Base-by-base conservation (phyloP, 495 filamentous ascomycete species). In the Astrothelium macrocarpum region DNA sequence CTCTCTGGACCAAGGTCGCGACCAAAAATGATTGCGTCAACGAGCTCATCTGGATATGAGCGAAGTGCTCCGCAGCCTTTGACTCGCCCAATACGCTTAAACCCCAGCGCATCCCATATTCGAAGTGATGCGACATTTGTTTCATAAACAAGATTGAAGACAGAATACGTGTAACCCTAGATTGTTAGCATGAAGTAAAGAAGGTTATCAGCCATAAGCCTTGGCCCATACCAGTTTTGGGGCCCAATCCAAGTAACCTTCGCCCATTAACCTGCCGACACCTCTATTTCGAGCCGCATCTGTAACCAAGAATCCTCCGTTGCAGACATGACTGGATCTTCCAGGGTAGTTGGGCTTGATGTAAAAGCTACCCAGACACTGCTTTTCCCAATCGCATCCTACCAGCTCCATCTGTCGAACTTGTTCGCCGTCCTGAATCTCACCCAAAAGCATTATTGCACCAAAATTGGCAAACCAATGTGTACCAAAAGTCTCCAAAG, bases 141-240 rank as follows among this genome's bases (percentile, higher is more conserved):
- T 79, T 97, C 94, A 75, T 96, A 98, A 18, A 98, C 93, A 36
- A 98, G 83, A 74, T 98, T 97, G 81, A 98, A 98, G 39, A 98
- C 90, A 12, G 89, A 91, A 78, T 97, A 97, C 36, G 87, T 90
- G 73, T 96, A 98, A 23, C 94, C 94, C 78, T 89, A 60, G 42
- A 64, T 53, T 53, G 7, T 60, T 36, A 60, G 59, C 31, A 36
- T 20, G 12, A 36, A 31, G 16, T 34, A 25, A 20, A 31, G 9
- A 18, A 7, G 25, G 25, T 25, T 49, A 68, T 67, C 31, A 53
- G 42, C 29, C 32, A 18, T 42, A 46, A 42, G 39, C 9, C 34
- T n/a, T n/a, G 66, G 36, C 26, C 25, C 34, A 69, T 66, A 88
- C 86, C 70, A 97, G 80, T 73, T 87, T 88, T 42, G 92, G 91